These are phyloP conservation scores for Aspergillus amoenus DNA, from an alignment of 2,329 filamentous ascomycete species.

Conservation along the genomic window DNA sequence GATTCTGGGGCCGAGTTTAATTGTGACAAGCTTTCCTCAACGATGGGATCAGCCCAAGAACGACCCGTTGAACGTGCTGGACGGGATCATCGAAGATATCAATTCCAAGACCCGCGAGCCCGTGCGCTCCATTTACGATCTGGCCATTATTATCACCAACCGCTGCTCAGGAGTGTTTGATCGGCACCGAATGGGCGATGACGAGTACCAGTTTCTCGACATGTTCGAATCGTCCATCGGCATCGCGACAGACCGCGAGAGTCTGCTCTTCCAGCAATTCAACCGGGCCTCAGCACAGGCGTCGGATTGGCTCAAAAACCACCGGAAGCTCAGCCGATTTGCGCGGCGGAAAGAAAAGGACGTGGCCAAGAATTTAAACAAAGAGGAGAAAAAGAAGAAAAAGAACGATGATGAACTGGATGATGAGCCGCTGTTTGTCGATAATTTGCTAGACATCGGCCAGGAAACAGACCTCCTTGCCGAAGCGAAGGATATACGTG, in stretches of 20 bases:
- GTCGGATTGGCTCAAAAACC: constrained; percentile 53
- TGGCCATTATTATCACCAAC: constrained; percentile 61
- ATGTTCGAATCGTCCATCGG: constrained; percentile 68
- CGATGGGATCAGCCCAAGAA: constrained; percentile 56
- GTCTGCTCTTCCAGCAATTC: constrained; percentile 60
- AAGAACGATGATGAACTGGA: constrained; percentile 23
- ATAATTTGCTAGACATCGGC: constrained; percentile 53
- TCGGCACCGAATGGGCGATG: constrained; percentile 56
- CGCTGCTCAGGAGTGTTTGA: constrained; percentile 63
- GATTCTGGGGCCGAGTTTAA: constrained; percentile 58
- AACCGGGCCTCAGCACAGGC: constrained; percentile 59
- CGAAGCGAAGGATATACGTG: constrained; percentile 66
- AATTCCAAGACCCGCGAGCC: constrained; percentile 63
- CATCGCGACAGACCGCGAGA: constrained; percentile 52
- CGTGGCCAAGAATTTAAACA: not conserved
- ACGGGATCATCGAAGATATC: constrained; percentile 62
- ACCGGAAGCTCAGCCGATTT: constrained; percentile 44
- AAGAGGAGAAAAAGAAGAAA: not conserved
- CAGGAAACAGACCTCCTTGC: constrained; percentile 61
- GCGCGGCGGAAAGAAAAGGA: constrained; percentile 21
- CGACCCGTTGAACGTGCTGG: constrained; percentile 63
- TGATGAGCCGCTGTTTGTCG: constrained; percentile 48
- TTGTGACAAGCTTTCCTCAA: constrained; percentile 49
- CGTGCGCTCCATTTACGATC: constrained; percentile 61
- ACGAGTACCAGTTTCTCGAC: constrained; percentile 64